Evolutionary conservation across 441 rosid genomes (phyloP).

Genomic region (Breynia disticha): DNA sequence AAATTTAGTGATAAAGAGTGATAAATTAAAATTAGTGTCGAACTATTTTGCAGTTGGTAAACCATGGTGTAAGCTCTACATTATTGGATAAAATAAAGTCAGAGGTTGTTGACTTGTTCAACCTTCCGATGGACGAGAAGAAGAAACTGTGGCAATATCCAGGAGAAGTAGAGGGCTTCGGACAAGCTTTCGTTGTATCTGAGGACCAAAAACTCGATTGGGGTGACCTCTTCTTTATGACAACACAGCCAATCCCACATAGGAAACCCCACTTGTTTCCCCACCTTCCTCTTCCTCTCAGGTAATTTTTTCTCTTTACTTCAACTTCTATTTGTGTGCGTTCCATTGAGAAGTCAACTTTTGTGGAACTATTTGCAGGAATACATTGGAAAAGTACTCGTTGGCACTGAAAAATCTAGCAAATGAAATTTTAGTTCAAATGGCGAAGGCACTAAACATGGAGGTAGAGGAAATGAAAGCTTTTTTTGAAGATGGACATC

Average conservation of each 20-base stretch:
- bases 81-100: constrained; percentile 25
- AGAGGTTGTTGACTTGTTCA: constrained; percentile 29
- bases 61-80: constrained; percentile 32
- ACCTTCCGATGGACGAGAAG: constrained; percentile 41
- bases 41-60: constrained; percentile 24
- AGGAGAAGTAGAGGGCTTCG: constrained; percentile 43
- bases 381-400: constrained; percentile 29
- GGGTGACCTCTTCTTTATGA: constrained; percentile 34
- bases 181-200: constrained; percentile 21
- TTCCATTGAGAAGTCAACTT: not conserved
- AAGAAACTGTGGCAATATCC: constrained; percentile 24
- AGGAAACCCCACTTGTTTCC: constrained; percentile 40
- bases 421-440: constrained; percentile 16
- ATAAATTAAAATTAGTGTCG: no score
- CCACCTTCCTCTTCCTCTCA: constrained; percentile 34
- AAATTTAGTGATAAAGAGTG: no score
- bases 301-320: constrained; percentile 16
- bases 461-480: constrained; percentile 25
- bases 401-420: constrained; percentile 28
- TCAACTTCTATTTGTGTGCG: not conserved
- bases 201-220: constrained; percentile 38
- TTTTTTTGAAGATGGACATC: constrained; percentile 25
- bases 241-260: constrained; percentile 25
- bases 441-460: constrained; percentile 27
- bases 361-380: not conserved